These are phyloP conservation scores for Fomitopsis betulina DNA, from an alignment of 1,284 basidiomycete genomes.

Conservation along the genomic window DNA sequence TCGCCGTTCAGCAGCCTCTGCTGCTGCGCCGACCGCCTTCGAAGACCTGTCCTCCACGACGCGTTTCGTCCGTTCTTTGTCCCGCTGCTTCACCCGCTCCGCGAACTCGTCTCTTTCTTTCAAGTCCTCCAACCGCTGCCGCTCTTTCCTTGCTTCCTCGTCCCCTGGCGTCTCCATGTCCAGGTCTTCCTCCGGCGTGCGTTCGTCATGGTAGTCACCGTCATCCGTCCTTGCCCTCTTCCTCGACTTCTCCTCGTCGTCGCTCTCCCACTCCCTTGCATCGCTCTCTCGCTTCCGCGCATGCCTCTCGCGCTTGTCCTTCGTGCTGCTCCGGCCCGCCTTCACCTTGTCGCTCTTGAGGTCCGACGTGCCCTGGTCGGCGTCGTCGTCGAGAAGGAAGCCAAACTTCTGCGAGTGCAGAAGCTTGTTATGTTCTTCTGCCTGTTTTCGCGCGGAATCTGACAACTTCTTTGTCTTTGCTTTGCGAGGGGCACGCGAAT, in stretches of 20 bases:
- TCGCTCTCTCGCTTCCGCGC: slow-evolving; percentile 79
- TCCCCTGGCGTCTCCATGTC: slow-evolving; percentile 60
- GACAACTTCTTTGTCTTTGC: slow-evolving; percentile 59
- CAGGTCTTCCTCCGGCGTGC: slow-evolving; percentile 34
- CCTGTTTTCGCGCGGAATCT: slow-evolving; percentile 52
- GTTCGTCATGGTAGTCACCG: slow-evolving; percentile 20
- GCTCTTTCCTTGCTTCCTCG: slow-evolving; percentile 67
- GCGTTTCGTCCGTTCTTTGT: slow-evolving; percentile 84
- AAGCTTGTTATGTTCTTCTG: slow-evolving; percentile 67
- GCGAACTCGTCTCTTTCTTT: slow-evolving; percentile 93
- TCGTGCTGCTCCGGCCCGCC: slow-evolving; percentile 27
- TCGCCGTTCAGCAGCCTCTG: slow-evolving; percentile 80
- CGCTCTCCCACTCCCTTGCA: slow-evolving; percentile 80
- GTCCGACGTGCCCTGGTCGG: slow-evolving; percentile 34
- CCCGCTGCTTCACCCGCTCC: slow-evolving; percentile 79
- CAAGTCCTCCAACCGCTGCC: slow-evolving; percentile 75
- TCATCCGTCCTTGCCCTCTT: slow-evolving; percentile 56
- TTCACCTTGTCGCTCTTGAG: slow-evolving; percentile 45
- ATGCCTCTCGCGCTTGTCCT: slow-evolving; percentile 58
- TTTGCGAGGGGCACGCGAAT: slow-evolving; percentile 69
- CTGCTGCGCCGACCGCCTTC: slow-evolving; percentile 64
- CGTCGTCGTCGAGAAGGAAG: slow-evolving; percentile 75
- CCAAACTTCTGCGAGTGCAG: slow-evolving; percentile 75
- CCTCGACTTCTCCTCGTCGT: slow-evolving; percentile 77
- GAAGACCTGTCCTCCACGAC: slow-evolving; percentile 91